A percentile compares a stretch with the other conserved stretches of the same genome.
Conservation (phyloP, 225 moss, liverwort and hornwort species). For the Marchantia polymorpha region DNA sequence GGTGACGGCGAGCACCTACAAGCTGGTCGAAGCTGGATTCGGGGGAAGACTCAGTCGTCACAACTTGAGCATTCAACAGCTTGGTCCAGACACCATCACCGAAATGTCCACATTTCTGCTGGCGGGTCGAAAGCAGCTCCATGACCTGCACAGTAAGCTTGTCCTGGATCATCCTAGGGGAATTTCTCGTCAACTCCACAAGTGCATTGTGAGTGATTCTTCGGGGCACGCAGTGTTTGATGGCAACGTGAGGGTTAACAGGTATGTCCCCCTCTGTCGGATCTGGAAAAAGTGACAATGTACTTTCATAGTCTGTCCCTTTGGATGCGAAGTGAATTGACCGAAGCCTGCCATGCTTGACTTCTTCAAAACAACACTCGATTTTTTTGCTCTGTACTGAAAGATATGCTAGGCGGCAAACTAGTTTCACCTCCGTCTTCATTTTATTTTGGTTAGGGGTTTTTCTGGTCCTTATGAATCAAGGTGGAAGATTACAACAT, state of each 20-base stretch:
- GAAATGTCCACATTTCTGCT: constrained; percentile 84
- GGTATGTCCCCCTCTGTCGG: constrained; percentile 35
- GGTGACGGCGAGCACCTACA: constrained; percentile 82
- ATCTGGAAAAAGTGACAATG: no score
- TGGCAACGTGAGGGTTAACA: constrained; percentile 93
- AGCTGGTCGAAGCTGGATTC: constrained; percentile 83
- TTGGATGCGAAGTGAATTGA: no score
- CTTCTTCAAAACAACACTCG: not conserved
- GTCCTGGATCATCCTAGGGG: constrained; percentile 77
- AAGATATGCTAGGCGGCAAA: not conserved
- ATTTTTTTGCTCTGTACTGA: not conserved
- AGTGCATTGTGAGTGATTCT: constrained; percentile 86
- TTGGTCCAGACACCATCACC: constrained; percentile 78
- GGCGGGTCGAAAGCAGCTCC: constrained; percentile 71
- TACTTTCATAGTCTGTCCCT: no score
- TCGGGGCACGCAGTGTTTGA: constrained; percentile 88
- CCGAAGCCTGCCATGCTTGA: not conserved
- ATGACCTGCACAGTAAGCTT: constrained; percentile 90
- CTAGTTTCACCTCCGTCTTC: not conserved
- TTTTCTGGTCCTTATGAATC: not conserved
- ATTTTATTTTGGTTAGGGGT: not conserved
- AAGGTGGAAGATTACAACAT: not conserved
- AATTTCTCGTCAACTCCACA: constrained; percentile 79
- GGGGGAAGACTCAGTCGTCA: constrained; percentile 88
- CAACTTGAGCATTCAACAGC: constrained; percentile 77